Evolutionary conservation across 2,329 filamentous ascomycete species (phyloP), one percentile per base, ranked within the genome.

Genomic region (Balansia obtecta): DNA sequence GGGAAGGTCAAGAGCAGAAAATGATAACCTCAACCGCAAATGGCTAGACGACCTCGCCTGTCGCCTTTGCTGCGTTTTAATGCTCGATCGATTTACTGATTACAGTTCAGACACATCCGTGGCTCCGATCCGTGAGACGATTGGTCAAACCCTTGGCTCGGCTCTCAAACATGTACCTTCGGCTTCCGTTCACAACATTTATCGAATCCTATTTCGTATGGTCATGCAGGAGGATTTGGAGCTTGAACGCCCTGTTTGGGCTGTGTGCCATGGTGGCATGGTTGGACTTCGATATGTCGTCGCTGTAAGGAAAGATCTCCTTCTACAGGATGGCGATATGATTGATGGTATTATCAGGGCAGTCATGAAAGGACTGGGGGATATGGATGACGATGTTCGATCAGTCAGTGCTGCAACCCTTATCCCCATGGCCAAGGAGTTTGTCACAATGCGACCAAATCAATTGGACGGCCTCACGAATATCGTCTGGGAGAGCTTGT

Each of bases 81-180:
- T 98, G 83, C 81, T 98, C 15, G 93, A 98, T 68, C 83, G 90
- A 49, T 98, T 98, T 63, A 94, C 90, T 51, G 93, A 98, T 63
- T 98, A 96, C 69, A 93, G 94, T 52, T 95, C 90, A 5, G 93
- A 98, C 65, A 98, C 88, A 49, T 95, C 94, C 1, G 89, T 98
- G 40, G 93, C 93, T 0, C 93, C 93, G 0, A 96, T 98, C 55
- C 79, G 93, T 56, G 93, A 98, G 70, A 95, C 90, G 0, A 87
- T 95, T 40, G 93, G 93, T 44, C 93, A 98, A 68, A 91, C 90
- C 2, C 74, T 98, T 13, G 94, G 91, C 58, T 88, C 91, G 12
- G 80, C 94, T 13, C 72, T 98, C 49, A 88, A 87, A 56, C 88
- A 95, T 63, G 76, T 98, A 7, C 83, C 88, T 0, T 72, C 83